Base-by-base conservation (phyloP, 2,329 filamentous ascomycete species). In the Colletotrichum lini region DNA sequence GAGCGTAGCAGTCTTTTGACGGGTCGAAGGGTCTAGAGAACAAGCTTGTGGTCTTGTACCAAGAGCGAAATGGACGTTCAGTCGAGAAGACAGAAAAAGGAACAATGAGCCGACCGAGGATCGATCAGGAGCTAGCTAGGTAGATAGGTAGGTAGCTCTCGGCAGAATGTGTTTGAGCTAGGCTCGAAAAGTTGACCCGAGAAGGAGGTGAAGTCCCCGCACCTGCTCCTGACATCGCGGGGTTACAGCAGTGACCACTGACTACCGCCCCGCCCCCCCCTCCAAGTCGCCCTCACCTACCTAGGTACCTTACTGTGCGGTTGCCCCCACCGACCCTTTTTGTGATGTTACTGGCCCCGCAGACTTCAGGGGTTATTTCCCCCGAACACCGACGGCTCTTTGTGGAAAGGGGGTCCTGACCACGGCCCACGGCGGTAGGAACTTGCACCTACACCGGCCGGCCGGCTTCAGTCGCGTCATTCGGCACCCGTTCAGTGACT, bases 301-400 rank as follows among this genome's bases (percentile, higher is more conserved):
- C 52, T 16, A n/a, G n/a, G n/a, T n/a, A 60, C 10, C 23, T 61
- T n/a, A 23, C 9, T 12, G 35, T 50, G 16, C 10, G 16, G 21
- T 44, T 30, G 15, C 53, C 63, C 47, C 67, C 63, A 62, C 58
- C 9, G 6, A 52, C 52, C 44, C 63, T 50, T 40, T 47, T 58
- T 70, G 60, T 70, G 66, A 70, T 57, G 56, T 65, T 65, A 35
- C 10, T 64, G 44, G 54, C 54, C 54, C 70, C 70, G 60, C 70
- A 23, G 23, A 56, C 49, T 66, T 57, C 60, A 70, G 66, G 50
- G 60, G 66, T 63, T 56, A 60, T 65, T 58, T 72, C 53, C n/a
- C 56, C 70, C 70, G 67, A 72, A 61, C 65, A 61, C 60, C 66
- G 60, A 65, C 42, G 21, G 35, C 3, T 52, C 23, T 35, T 60